Evolutionary conservation across 345 rosid genomes (phyloP).

Genomic region (Melastoma malabathricum): DNA sequence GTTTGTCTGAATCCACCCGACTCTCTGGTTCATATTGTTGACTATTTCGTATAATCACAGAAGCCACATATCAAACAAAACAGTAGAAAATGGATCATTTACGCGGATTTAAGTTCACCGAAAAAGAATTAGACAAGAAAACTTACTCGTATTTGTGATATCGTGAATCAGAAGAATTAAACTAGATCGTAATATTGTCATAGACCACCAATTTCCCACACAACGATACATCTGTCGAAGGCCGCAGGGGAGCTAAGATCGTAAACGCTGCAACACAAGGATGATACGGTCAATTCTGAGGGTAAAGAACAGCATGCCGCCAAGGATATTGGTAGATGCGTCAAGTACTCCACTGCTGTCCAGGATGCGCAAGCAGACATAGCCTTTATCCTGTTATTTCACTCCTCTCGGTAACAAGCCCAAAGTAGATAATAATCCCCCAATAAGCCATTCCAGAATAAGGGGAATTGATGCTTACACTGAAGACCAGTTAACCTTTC

Average conservation of each 20-base stretch:
- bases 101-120: no score
- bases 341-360: conserved; percentile 73
- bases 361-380: conserved; percentile 77
- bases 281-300: background rate
- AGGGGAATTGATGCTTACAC: conserved; percentile 29
- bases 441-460: no score
- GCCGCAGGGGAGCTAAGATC: background rate
- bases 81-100: no score
- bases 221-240: conserved; percentile 50
- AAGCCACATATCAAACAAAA: no score
- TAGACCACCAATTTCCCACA: conserved; percentile 61
- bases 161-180: no score
- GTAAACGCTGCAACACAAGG: background rate
- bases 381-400: conserved; percentile 49
- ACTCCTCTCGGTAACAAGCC: no score
- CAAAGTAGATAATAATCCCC: no score
- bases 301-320: conserved; percentile 34
- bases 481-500: conserved; percentile 67
- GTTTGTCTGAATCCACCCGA: conserved; percentile 64
- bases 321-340: conserved; percentile 70
- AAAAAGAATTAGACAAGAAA: no score
- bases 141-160: no score
- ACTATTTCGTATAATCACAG: no score
- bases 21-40: conserved; percentile 46
- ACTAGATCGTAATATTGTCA: no score